Percentiles rank a stretch among this genome's conserved stretches.
Conservation (phyloP, 441 rosid species). For the Pelargonium fulgidum region DNA sequence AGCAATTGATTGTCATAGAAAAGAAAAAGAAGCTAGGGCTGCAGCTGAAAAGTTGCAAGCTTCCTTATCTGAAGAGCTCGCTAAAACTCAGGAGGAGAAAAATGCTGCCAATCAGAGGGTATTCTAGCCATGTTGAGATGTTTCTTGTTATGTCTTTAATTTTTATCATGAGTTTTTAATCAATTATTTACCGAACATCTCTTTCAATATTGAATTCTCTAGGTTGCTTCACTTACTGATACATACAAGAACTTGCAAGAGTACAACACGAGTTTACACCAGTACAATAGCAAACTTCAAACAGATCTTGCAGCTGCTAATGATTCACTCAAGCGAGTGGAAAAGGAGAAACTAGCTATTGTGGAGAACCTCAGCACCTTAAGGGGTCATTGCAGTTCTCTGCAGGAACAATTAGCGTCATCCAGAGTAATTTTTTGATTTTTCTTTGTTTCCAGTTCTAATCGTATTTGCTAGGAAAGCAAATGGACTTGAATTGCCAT, state of each 20-base stretch:
- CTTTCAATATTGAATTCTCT: constrained; percentile 23
- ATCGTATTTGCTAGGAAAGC: no score
- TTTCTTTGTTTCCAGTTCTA: no score
- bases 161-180: not conserved
- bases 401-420: constrained; percentile 71
- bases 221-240: constrained; percentile 64
- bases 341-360: constrained; percentile 71
- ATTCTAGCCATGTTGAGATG: constrained; percentile 6
- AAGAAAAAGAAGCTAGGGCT: constrained; percentile 57
- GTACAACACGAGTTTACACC: constrained; percentile 79
- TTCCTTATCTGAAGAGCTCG: constrained; percentile 64
- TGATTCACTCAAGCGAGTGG: constrained; percentile 56
- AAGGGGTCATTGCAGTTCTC: constrained; percentile 73
- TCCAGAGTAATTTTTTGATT: constrained; percentile 45
- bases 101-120: constrained; percentile 68
- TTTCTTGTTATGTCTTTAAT: not conserved
- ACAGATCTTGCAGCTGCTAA: constrained; percentile 51
- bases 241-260: constrained; percentile 76
- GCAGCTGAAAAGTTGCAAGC: constrained; percentile 52
- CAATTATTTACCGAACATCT: constrained; percentile 4
- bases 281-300: constrained; percentile 68
- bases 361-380: constrained; percentile 76
- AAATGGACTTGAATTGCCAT: no score
- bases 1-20: constrained; percentile 50
- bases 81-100: constrained; percentile 61